Evolutionary conservation across 305 asterid species (phyloP).

Genomic region (Solanum chacoense): DNA sequence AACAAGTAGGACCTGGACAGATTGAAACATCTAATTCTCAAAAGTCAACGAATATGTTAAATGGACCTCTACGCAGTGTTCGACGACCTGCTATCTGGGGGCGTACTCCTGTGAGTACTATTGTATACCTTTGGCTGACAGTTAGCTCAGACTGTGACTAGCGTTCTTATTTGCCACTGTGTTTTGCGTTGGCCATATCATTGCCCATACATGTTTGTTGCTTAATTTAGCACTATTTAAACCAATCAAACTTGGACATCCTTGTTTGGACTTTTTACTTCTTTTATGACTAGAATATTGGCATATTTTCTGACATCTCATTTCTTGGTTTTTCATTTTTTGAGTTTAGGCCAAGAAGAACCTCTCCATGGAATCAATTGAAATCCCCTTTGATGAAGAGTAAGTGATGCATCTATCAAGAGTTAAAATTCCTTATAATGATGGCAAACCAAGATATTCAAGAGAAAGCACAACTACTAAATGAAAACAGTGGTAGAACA

Average conservation of each 20-base stretch:
- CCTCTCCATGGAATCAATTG: conserved; percentile 80
- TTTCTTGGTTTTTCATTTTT: background rate
- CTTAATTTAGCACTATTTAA: background rate
- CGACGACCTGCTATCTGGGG: conserved; percentile 56
- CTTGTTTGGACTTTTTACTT: background rate
- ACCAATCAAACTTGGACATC: background rate
- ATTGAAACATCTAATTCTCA: conserved; percentile 30
- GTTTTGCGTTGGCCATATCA: background rate
- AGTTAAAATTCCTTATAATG: background rate
- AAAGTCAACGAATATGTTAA: conserved; percentile 23
- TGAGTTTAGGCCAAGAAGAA: conserved; percentile 40
- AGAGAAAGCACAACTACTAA: background rate
- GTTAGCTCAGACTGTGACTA: background rate
- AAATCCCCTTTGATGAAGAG: conserved; percentile 58
- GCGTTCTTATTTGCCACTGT: background rate
- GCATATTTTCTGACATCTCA: background rate
- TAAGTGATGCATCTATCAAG: conserved; percentile 41
- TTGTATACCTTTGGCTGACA: background rate
- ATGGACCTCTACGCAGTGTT: conserved; percentile 29
- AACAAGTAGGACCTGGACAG: conserved; percentile 22
- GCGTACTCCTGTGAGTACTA: conserved; percentile 63
- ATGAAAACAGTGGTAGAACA: background rate
- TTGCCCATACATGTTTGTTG: background rate
- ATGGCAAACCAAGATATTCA: background rate
- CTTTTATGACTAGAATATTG: background rate